A percentile compares a stretch with the other conserved stretches of the same genome.
phyloP scores from a whole-genome alignment of 495 filamentous ascomycete species.

The Clohesyomyces aquaticus region DNA sequence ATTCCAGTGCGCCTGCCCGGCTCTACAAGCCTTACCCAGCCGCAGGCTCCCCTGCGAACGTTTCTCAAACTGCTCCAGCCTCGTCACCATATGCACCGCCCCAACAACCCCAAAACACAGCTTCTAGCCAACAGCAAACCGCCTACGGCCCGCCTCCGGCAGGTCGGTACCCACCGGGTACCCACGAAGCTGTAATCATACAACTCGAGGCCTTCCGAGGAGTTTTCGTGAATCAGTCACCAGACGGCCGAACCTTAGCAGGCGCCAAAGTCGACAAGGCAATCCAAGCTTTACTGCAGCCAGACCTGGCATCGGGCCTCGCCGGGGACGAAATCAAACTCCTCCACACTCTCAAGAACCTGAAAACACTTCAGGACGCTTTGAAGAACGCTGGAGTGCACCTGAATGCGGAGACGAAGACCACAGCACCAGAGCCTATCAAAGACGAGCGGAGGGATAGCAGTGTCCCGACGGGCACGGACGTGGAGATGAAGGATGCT shows the following conservation, averaged over 20 bases:
- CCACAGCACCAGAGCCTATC: neutral
- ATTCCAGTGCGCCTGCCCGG: constrained; percentile 2
- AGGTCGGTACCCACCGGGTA: constrained; percentile 26
- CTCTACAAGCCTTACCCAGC: constrained; percentile 22
- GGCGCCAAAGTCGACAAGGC: constrained; percentile 31
- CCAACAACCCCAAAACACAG: neutral
- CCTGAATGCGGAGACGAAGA: too few species aligned
- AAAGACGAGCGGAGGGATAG: neutral
- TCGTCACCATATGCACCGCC: neutral
- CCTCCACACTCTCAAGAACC: neutral
- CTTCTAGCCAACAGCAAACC: neutral
- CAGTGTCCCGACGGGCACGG: neutral
- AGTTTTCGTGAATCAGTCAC: constrained; percentile 17
- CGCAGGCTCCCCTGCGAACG: constrained; percentile 11
- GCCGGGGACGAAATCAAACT: constrained; percentile 5
- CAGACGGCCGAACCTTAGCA: constrained; percentile 1
- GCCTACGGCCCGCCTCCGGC: constrained; percentile 2
- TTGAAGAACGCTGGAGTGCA: too few species aligned
- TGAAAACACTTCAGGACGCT: too few species aligned
- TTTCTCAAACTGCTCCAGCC: neutral
- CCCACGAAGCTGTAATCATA: constrained; percentile 12
- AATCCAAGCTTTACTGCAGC: constrained; percentile 17
- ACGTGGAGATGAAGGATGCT: neutral
- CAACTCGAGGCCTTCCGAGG: constrained; percentile 36
- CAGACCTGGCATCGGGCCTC: neutral